Evolutionary conservation across 208 protist genomes (phyloP).

Genomic region (Crithidia expoeki): DNA sequence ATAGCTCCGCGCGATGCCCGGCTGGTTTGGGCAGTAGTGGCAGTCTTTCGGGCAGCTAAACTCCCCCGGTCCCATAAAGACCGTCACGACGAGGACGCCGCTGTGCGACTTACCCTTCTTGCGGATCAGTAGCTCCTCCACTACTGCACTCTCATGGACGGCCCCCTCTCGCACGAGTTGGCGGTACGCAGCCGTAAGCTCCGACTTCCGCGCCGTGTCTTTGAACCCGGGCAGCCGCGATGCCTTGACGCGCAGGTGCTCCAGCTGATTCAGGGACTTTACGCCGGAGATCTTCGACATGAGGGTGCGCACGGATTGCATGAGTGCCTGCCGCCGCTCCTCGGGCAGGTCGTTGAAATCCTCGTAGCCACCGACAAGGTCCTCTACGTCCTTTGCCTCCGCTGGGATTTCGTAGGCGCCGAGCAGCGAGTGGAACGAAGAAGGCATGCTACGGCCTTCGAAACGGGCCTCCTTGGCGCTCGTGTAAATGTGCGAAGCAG

Average conservation of each 20-base stretch:
- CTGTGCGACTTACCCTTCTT: constrained; percentile 89
- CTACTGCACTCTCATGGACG: constrained; percentile 31
- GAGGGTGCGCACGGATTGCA: constrained; percentile 70
- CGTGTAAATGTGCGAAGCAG: constrained; percentile 21
- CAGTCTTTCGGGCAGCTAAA: constrained; percentile 95
- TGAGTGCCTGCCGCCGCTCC: constrained; percentile 63
- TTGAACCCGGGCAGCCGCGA: constrained; percentile 80
- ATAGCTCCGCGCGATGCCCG: constrained; percentile 90
- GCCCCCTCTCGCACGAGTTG: constrained; percentile 75
- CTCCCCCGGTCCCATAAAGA: constrained; percentile 90
- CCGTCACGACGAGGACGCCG: constrained; percentile 93
- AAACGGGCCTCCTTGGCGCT: constrained; percentile 75
- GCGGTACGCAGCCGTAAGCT: constrained; percentile 86
- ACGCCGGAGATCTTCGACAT: constrained; percentile 35
- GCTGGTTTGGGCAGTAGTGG: constrained; percentile 94
- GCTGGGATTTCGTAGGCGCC: constrained; percentile 68
- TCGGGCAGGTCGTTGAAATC: constrained; percentile 81
- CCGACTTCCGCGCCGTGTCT: constrained; percentile 88
- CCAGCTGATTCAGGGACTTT: constrained; percentile 48
- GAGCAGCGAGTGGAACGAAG: constrained; percentile 49
- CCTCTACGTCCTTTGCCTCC: constrained; percentile 85
- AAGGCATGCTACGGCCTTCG: constrained; percentile 62
- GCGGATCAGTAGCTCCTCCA: constrained; percentile 83
- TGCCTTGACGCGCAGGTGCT: constrained; percentile 80
- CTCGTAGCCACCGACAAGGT: constrained; percentile 70